Base-by-base conservation (phyloP, 495 filamentous ascomycete species). In the Xylaria flabelliformis region DNA sequence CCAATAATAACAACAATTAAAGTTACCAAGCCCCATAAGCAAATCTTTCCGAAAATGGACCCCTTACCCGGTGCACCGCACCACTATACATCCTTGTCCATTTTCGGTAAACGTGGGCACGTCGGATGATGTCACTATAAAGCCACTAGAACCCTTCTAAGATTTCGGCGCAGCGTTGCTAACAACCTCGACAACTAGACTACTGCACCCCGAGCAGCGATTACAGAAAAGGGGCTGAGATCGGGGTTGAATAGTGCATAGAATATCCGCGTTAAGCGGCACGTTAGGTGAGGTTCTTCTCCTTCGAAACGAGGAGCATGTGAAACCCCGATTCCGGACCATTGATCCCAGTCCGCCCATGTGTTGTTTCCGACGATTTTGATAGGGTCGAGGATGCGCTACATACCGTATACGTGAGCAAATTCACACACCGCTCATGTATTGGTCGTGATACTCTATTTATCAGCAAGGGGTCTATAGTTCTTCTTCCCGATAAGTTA, bases 341-440 rank as follows among this genome's bases (percentile, higher is more conserved):
- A 44, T 29, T 19, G 1, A 24, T 64, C 61, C 39, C 39, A 29
- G n/a, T 24, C 61, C 36, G 39, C 64, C 65, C 65, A 67, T 56
- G 65, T 67, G 65, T 42, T 67, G 65, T 32, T 56, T 36, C 50
- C 21, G n/a, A 56, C 34, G n/a, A 12, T 44, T 19, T 50, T 67
- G 65, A 67, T 67, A 67, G 65, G 65, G n/a, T 24, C 3, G 21
- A 34, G 10, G 8, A 42, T 44, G 34, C 17, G 9, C 15, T 42
- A 44, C 36, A 44, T 26, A 10, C 10, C n/a, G n/a, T n/a, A n/a
- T n/a, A n/a, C n/a, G n/a, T n/a, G 8, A 36, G 44, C 42, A 50
- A 51, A 39, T 51, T 34, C 19, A 36, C 21, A 51, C 64, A 66
- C 64, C 64, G 64, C 64, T 44, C 19, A 44, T 34, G n/a, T 63